These are phyloP conservation scores for Leccinum variicolor DNA, from an alignment of 768 basidiomycete genomes.

Conservation along the genomic window DNA sequence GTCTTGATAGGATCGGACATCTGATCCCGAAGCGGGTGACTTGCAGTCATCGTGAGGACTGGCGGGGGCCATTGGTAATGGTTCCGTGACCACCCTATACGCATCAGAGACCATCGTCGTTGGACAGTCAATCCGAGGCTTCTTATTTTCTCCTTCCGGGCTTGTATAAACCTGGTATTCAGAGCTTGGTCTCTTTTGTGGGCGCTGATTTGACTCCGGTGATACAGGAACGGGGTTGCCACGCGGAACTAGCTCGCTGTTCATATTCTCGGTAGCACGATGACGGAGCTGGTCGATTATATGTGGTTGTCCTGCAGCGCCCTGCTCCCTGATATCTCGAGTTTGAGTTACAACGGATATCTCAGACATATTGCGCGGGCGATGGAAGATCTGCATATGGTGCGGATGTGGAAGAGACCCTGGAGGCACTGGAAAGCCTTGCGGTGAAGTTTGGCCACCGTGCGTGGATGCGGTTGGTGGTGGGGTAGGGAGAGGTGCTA, in stretches of 20 bases:
- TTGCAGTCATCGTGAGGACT: constrained; percentile 1
- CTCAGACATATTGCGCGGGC: constrained; percentile 5
- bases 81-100: background rate
- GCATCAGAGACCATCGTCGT: background rate
- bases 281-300: background rate
- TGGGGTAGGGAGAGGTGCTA: constrained; percentile 20
- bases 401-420: constrained; percentile 8
- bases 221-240: background rate
- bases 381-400: background rate
- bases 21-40: background rate
- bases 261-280: background rate
- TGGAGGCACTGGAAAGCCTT: constrained; percentile 10
- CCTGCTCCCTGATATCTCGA: background rate
- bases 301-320: constrained; percentile 1
- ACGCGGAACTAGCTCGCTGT: background rate
- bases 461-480: constrained; percentile 9
- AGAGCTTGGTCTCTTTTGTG: constrained; percentile 18
- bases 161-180: constrained; percentile 4
- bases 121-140: constrained; percentile 8
- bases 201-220: background rate
- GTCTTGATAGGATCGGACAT: constrained; percentile 40
- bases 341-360: constrained; percentile 1
- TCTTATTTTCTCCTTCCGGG: constrained; percentile 18
- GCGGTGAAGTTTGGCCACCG: constrained; percentile 6
- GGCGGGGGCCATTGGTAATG: background rate